phyloP scores from a whole-genome alignment of 2,329 filamentous ascomycete species.

The Fusarium decemcellulare region DNA sequence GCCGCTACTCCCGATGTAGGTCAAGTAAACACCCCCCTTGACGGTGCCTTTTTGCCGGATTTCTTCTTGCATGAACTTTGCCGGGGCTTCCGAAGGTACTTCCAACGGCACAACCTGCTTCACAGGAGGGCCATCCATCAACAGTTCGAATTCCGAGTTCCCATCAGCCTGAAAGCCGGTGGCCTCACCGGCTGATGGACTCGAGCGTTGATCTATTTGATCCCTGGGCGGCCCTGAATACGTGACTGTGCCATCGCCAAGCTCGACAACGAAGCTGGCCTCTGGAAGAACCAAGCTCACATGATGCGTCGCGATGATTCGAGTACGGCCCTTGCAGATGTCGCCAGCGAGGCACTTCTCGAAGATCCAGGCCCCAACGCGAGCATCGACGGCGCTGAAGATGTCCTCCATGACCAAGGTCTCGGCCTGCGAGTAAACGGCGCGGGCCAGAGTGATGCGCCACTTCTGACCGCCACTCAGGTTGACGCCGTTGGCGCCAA shows the following conservation, averaged over 20 bases:
- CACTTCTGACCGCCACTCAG: conserved; percentile 87
- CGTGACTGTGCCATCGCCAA: conserved; percentile 75
- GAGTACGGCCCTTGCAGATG: conserved; percentile 76
- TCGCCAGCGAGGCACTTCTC: conserved; percentile 80
- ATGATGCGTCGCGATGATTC: conserved; percentile 87
- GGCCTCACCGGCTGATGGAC: conserved; percentile 56
- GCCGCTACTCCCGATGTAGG: conserved; percentile 77
- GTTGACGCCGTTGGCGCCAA: conserved; percentile 87
- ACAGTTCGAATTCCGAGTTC: conserved; percentile 64
- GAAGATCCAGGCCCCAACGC: conserved; percentile 83
- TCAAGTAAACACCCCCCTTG: conserved; percentile 73
- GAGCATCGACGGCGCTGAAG: conserved; percentile 84
- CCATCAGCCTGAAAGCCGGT: conserved; percentile 57
- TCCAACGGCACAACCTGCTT: conserved; percentile 33
- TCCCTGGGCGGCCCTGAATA: conserved; percentile 48
- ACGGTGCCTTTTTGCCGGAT: conserved; percentile 77
- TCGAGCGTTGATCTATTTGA: neutral
- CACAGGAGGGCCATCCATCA: conserved; percentile 53
- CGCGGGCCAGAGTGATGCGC: conserved; percentile 83
- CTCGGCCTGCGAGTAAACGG: conserved; percentile 82
- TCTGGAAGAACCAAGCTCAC: conserved; percentile 77
- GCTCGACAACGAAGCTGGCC: conserved; percentile 80
- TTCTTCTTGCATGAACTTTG: conserved; percentile 84
- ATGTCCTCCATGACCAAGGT: conserved; percentile 86
- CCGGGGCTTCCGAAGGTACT: conserved; percentile 59